Percentiles rank a stretch among this genome's conserved stretches.
These are phyloP conservation scores for Urtica urens DNA, from an alignment of 306 rosid genomes.

Conservation along the genomic window DNA sequence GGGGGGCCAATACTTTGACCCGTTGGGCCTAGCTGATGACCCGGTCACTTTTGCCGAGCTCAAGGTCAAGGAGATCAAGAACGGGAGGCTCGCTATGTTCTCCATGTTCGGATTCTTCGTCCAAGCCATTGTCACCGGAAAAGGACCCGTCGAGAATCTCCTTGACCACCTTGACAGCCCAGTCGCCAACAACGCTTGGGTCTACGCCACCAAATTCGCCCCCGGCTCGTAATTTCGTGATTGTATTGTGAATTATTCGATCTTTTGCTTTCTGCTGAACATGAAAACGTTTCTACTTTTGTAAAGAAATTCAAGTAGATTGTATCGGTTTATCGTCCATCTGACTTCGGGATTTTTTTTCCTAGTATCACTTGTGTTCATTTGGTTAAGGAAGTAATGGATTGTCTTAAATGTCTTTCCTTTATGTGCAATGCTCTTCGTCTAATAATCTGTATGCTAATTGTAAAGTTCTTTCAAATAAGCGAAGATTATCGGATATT, in stretches of 20 bases:
- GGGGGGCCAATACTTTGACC: constrained; percentile 89
- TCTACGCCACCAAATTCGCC: constrained; percentile 80
- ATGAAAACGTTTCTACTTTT: background rate
- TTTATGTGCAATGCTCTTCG: too few relatives aligned
- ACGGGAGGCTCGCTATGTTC: constrained; percentile 83
- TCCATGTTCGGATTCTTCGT: constrained; percentile 96
- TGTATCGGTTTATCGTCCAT: background rate
- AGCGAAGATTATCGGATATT: too few relatives aligned
- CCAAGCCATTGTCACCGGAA: constrained; percentile 90
- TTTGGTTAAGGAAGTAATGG: background rate
- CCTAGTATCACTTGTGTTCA: too few relatives aligned
- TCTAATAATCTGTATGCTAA: too few relatives aligned
- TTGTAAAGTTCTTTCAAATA: too few relatives aligned
- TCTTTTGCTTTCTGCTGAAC: constrained; percentile 8
- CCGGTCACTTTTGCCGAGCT: constrained; percentile 76
- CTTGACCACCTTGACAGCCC: constrained; percentile 85
- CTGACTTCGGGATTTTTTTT: background rate
- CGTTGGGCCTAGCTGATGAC: constrained; percentile 84
- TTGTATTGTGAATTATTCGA: too few relatives aligned
- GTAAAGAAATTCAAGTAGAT: constrained; percentile 1
- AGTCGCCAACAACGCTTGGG: constrained; percentile 92
- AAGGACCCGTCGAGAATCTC: constrained; percentile 82
- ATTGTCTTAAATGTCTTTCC: too few relatives aligned
- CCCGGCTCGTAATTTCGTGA: constrained; percentile 51
- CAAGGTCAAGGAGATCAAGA: constrained; percentile 86